phyloP scores from a whole-genome alignment of 1,284 basidiomycete species.

The Hymenochaete sp. region DNA sequence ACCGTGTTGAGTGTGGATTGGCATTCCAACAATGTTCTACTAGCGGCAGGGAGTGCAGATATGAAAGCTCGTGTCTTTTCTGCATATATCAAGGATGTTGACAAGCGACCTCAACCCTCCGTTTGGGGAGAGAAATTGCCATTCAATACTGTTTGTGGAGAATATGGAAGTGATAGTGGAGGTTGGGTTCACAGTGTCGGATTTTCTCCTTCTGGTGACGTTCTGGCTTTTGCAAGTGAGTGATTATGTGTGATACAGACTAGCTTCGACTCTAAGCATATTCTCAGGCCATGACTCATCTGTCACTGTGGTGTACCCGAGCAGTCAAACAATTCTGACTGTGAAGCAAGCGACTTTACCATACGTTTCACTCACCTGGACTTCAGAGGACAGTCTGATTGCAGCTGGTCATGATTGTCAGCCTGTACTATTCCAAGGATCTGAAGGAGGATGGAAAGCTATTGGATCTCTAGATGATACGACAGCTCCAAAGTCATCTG shows the following conservation, averaged over 20 bases:
- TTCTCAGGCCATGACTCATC: conserved; percentile 86
- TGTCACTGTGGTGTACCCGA: conserved; percentile 83
- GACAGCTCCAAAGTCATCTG: conserved; percentile 41
- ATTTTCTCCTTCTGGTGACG: conserved; percentile 92
- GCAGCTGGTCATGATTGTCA: conserved; percentile 98
- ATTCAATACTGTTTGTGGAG: conserved; percentile 96
- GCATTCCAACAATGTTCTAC: conserved; percentile 96
- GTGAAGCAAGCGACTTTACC: conserved; percentile 76
- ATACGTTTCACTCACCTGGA: conserved; percentile 78
- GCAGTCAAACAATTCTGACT: conserved; percentile 57
- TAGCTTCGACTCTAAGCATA: background rate
- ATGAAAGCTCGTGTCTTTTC: conserved; percentile 97
- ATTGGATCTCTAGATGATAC: conserved; percentile 80
- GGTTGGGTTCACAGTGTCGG: conserved; percentile 97
- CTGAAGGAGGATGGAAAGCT: conserved; percentile 62
- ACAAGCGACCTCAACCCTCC: conserved; percentile 82
- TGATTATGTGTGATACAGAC: conserved; percentile 17
- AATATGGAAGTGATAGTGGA: conserved; percentile 80
- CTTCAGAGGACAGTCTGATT: conserved; percentile 70
- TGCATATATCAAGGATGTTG: conserved; percentile 99
- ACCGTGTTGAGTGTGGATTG: conserved; percentile 93
- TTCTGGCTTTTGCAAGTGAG: conserved; percentile 86
- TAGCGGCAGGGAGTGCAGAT: conserved; percentile 92
- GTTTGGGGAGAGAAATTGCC: conserved; percentile 98
- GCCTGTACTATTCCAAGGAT: conserved; percentile 79